Base-by-base conservation (phyloP, 331 rosid genomes). In the Acacia pycnantha region DNA sequence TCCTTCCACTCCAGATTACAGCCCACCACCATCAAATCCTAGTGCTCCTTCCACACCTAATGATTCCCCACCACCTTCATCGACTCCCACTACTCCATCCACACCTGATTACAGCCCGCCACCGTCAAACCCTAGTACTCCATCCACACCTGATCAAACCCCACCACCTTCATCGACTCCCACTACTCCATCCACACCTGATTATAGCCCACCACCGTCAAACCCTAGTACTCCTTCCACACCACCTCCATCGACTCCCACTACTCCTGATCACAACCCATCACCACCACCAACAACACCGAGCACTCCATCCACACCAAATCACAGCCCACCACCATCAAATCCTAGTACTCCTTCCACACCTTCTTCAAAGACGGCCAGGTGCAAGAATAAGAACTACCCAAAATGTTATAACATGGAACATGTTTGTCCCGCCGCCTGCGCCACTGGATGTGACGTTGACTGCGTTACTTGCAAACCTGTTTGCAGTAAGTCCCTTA, bases 381-480 rank as follows among this genome's bases (percentile, higher is more conserved):
- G 85, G 67, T 92, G 97, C 84, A 71, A 43, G 79, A 84, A 91
- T 70, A 81, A 43, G 77, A 67, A 85, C 41, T 91, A 80, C 72
- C 78, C 90, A 10, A 29, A 35, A 22, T 92, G 97, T n/a, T 91
- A 85, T 40, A 83, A 85, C 73, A 73, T 78, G 80, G 72, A 79
- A 73, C 88, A 56, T 51, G 84, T 35, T 51, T 92, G 94, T 73
- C 95, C 97, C 11, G 76, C 54, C 14, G 83, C 84, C 14, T 91
- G 95, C 70, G 90, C 88, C 1, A 67, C 62, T 19, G 80, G 82
- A 21, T 93, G 97, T 78, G 88, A 91, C 74, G 88, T 93, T 81
- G 97, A 93, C 54, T 93, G 94, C 64, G 46, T 80, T 66, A 91
- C 90, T 37, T 93, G 95, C 82, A 91, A 85, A 46, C 94, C 94